Evolutionary conservation across 148 eudicot species (phyloP).

Genomic region (Amaranthus palmeri): DNA sequence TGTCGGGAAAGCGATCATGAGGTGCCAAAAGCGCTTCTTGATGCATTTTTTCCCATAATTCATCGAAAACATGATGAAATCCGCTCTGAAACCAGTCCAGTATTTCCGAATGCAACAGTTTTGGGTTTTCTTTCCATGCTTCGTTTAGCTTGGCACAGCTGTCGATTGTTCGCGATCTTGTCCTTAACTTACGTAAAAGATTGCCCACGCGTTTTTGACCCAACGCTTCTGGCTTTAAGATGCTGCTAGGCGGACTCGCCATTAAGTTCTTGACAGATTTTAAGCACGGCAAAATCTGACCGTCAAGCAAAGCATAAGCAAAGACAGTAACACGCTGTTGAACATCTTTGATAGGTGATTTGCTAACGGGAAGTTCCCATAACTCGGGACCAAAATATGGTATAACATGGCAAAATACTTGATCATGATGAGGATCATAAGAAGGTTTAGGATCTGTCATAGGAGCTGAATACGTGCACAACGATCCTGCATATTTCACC

Average conservation of each 20-base stretch:
- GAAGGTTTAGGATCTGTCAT: slow-evolving; percentile 54
- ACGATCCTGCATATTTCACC: slow-evolving; percentile 49
- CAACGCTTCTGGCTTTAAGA: slow-evolving; percentile 64
- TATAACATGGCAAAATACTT: slow-evolving; percentile 49
- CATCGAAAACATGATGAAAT: slow-evolving; percentile 36
- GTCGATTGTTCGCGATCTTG: slow-evolving; percentile 43
- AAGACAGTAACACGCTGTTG: slow-evolving; percentile 45
- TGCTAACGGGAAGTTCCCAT: slow-evolving; percentile 63
- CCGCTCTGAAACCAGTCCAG: slow-evolving; percentile 64
- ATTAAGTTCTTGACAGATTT: slow-evolving; percentile 41
- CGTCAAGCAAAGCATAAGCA: slow-evolving; percentile 74
- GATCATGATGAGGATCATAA: slow-evolving; percentile 54
- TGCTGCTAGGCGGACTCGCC: slow-evolving; percentile 51
- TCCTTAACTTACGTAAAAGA: slow-evolving; percentile 52
- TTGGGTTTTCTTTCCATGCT: slow-evolving; percentile 56
- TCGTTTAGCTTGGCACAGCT: slow-evolving; percentile 44
- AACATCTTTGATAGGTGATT: slow-evolving; percentile 52
- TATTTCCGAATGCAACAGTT: slow-evolving; percentile 49
- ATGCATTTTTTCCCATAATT: slow-evolving; percentile 65
- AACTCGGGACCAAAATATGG: slow-evolving; percentile 63
- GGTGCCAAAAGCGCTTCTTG: slow-evolving; percentile 45
- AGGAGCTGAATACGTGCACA: slow-evolving; percentile 60
- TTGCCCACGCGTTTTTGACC: slow-evolving; percentile 68
- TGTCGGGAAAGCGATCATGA: slow-evolving; percentile 34
- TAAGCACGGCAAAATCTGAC: slow-evolving; percentile 72